Conservation (phyloP, 805 yeast species). For the Yarrowia keelungensis region DNA sequence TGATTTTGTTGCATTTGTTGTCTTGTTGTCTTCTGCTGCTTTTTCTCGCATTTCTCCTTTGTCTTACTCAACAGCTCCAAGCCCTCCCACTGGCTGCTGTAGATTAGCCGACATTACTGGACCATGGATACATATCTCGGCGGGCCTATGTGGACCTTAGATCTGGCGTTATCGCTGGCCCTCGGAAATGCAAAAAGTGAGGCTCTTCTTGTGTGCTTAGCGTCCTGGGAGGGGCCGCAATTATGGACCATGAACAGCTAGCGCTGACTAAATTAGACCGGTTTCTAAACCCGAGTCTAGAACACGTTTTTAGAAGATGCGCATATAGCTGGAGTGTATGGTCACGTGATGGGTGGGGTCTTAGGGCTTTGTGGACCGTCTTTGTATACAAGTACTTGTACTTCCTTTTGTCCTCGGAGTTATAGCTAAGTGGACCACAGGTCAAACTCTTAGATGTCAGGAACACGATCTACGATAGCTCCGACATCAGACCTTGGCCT, state of each 20-base stretch:
- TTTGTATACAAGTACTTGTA: neutral
- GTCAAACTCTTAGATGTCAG: too few relatives aligned
- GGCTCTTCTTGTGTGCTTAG: too few relatives aligned
- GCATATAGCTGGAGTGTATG: neutral
- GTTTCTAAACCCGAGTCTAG: slow-evolving; percentile 29
- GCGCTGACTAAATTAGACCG: slow-evolving; percentile 3
- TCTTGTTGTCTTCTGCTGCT: too few relatives aligned
- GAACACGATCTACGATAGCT: too few relatives aligned
- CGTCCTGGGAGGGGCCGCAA: too few relatives aligned
- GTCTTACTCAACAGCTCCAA: neutral
- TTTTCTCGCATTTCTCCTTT: neutral
- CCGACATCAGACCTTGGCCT: too few relatives aligned
- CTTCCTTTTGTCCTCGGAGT: neutral
- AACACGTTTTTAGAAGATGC: slow-evolving; percentile 9
- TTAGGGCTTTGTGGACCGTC: neutral
- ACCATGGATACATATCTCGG: too few relatives aligned
- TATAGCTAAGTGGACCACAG: neutral
- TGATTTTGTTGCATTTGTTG: too few relatives aligned
- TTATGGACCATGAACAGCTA: too few relatives aligned
- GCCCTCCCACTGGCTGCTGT: neutral
- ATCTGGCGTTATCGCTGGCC: slow-evolving; percentile 4
- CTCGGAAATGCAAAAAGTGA: slow-evolving; percentile 8
- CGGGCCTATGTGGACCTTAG: neutral
- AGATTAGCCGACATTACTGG: neutral
- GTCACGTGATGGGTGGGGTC: neutral